These are phyloP conservation scores for Phyllosticta citrichinensis DNA, from an alignment of 2,329 filamentous ascomycete species.

Conservation along the genomic window DNA sequence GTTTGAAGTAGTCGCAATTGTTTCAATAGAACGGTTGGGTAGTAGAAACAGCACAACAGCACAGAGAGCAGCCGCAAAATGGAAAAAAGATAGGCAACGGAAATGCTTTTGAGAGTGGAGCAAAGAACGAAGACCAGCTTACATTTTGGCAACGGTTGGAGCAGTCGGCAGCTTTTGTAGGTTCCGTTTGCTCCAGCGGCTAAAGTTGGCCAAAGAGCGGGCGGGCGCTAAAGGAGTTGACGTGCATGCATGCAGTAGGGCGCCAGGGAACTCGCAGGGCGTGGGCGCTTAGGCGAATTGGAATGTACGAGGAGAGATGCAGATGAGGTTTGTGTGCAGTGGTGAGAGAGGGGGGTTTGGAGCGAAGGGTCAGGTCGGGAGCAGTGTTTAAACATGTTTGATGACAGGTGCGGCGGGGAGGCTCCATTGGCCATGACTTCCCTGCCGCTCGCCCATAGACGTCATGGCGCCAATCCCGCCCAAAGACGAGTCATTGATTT, in stretches of 20 bases:
- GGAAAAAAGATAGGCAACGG: background rate
- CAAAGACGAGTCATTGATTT: background rate
- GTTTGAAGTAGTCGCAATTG: constrained; percentile 8
- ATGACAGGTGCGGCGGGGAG: background rate
- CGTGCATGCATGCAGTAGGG: constrained; percentile 1
- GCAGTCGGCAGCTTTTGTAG: background rate
- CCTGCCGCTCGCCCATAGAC: constrained; percentile 2
- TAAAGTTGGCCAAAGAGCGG: background rate
- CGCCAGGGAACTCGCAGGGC: background rate
- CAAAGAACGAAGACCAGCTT: constrained; percentile 21
- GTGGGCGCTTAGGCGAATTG: constrained; percentile 7
- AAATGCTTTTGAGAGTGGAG: background rate
- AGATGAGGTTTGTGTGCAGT: background rate
- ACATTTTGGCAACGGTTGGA: constrained; percentile 19
- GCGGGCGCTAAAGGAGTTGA: constrained; percentile 7
- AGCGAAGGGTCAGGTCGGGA: background rate
- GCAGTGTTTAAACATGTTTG: constrained; percentile 1
- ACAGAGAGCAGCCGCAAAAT: background rate
- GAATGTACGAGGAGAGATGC: background rate
- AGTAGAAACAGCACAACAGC: constrained; percentile 3
- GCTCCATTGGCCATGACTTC: constrained; percentile 6
- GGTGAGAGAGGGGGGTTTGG: background rate
- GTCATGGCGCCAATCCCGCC: constrained; percentile 4
- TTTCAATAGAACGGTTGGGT: background rate
- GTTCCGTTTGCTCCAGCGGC: background rate